These are phyloP conservation scores for Peronosclerospora sorghi DNA, from an alignment of 352 stramenopile species.

Conservation along the genomic window DNA sequence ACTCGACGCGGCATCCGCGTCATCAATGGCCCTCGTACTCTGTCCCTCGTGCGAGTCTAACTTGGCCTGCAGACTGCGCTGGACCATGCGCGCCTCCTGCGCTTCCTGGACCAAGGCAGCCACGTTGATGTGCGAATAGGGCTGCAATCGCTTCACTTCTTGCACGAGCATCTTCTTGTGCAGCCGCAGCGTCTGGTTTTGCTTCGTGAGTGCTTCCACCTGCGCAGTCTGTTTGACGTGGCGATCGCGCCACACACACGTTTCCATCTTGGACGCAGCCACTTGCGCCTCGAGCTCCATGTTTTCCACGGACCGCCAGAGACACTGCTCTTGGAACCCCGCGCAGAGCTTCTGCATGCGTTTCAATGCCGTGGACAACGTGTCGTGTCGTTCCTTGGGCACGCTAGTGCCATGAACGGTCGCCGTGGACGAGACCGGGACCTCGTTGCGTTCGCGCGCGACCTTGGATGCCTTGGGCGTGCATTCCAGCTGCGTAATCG, in stretches of 20 bases:
- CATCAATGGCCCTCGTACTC: background rate
- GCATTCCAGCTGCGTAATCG: conserved; percentile 39
- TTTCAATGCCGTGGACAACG: conserved; percentile 24
- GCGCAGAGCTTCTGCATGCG: conserved; percentile 37
- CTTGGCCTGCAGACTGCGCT: conserved; percentile 46
- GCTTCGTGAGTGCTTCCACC: conserved; percentile 11
- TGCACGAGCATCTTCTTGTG: conserved; percentile 55
- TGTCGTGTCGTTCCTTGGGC: conserved; percentile 5
- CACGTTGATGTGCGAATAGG: conserved; percentile 56
- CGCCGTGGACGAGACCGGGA: conserved; percentile 1
- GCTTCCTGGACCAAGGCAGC: conserved; percentile 51
- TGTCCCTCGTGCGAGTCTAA: conserved; percentile 19
- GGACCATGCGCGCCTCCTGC: conserved; percentile 63
- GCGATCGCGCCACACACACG: conserved; percentile 19
- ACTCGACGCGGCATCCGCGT: background rate
- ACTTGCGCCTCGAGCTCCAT: conserved; percentile 44
- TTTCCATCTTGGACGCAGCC: conserved; percentile 18
- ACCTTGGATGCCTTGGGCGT: conserved; percentile 1
- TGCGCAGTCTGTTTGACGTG: conserved; percentile 13
- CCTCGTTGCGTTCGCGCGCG: background rate
- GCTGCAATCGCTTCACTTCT: conserved; percentile 59
- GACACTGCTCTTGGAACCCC: conserved; percentile 64
- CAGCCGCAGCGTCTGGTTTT: conserved; percentile 29
- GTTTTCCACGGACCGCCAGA: conserved; percentile 63
- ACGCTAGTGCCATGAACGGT: conserved; percentile 2